phyloP scores from a whole-genome alignment of 2,329 filamentous ascomycete species.

The Aspergillus melleus region DNA sequence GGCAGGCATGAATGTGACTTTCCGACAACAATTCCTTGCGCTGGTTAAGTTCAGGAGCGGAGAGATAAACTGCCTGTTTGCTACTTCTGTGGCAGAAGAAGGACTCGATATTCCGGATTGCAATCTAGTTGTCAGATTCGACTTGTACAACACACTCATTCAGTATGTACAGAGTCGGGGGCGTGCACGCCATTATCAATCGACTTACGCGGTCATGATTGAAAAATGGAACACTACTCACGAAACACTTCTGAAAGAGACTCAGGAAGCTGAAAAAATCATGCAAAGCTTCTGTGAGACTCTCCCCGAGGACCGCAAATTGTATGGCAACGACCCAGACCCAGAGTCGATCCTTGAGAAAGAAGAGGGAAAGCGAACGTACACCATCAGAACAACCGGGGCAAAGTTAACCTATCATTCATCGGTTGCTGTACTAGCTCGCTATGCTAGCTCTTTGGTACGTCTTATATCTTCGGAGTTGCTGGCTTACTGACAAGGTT shows the following conservation, averaged over 20 bases:
- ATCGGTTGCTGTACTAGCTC: conserved; percentile 68
- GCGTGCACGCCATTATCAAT: conserved; percentile 74
- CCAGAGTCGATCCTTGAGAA: conserved; percentile 57
- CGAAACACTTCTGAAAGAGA: conserved; percentile 59
- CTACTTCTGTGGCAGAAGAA: conserved; percentile 66
- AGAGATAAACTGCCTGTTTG: conserved; percentile 61
- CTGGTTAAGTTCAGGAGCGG: conserved; percentile 65
- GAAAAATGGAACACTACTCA: conserved; percentile 68
- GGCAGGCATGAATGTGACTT: conserved; percentile 64
- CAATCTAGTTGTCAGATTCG: conserved; percentile 72
- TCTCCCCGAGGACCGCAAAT: conserved; percentile 71
- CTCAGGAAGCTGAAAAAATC: conserved; percentile 48
- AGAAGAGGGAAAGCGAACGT: conserved; percentile 54
- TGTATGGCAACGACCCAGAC: conserved; percentile 61
- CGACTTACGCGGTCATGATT: conserved; percentile 81
- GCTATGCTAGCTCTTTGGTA: conserved; percentile 70
- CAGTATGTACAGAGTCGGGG: conserved; percentile 94
- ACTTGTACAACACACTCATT: conserved; percentile 85
- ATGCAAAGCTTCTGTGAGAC: conserved; percentile 75
- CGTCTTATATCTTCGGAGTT: conserved; percentile 14
- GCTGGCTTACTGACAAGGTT: conserved; percentile 3
- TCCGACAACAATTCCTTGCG: conserved; percentile 71
- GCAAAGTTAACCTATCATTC: conserved; percentile 78
- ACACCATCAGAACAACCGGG: conserved; percentile 65
- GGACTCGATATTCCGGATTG: conserved; percentile 67